Conservation (phyloP, 345 rosid genomes). For the Gossypium turneri region DNA sequence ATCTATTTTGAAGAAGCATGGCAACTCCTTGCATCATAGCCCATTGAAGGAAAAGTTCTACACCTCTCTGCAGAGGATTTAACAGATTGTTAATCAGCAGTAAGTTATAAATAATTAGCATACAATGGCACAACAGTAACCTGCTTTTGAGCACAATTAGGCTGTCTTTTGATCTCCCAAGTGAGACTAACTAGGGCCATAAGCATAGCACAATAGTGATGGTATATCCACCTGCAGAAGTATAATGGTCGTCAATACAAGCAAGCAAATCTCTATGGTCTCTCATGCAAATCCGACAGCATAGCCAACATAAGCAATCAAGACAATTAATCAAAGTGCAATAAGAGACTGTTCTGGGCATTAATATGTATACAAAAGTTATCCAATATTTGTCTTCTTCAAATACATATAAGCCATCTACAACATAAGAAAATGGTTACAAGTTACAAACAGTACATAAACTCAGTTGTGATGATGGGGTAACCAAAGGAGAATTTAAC, state of each 20-base stretch:
- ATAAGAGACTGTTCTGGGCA: neutral
- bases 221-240: constrained; percentile 90
- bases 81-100: neutral
- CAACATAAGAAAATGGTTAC: neutral
- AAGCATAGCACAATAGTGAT: constrained; percentile 91
- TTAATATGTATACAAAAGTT: neutral
- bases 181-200: constrained; percentile 99
- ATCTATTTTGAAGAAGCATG: constrained; percentile 97
- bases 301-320: neutral
- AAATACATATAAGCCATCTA: neutral
- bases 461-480: neutral
- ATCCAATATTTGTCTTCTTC: neutral
- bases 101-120: constrained; percentile 7
- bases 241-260: constrained; percentile 4
- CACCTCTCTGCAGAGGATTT: constrained; percentile 71
- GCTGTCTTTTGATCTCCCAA: constrained; percentile 97
- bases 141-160: constrained; percentile 92
- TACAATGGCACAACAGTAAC: constrained; percentile 32
- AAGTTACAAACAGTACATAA: neutral
- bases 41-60: constrained; percentile 98
- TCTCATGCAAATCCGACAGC: neutral
- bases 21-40: constrained; percentile 99
- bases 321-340: neutral
- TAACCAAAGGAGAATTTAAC: neutral
- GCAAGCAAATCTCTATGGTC: neutral